Conservation (phyloP, 345 rosid species). For the Nephelium lappaceum region DNA sequence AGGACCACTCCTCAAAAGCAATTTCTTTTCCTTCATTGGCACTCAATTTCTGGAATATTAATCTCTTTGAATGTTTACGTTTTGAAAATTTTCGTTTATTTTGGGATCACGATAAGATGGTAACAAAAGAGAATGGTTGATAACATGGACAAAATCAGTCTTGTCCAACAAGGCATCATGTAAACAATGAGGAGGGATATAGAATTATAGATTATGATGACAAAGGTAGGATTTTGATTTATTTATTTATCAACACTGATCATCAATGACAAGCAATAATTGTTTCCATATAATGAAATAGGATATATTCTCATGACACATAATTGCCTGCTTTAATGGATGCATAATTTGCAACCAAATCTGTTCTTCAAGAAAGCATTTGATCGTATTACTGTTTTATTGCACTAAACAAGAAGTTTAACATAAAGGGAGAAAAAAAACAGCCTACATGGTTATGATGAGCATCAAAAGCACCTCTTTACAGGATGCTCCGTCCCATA, state of each 20-base stretch:
- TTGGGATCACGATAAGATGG: not conserved
- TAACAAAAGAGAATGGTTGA: not conserved
- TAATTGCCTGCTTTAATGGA: not conserved
- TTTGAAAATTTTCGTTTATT: not conserved
- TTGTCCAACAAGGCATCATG: not conserved
- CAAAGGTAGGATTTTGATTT: not conserved
- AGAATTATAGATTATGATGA: not conserved
- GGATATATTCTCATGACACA: not conserved
- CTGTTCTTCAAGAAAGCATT: not conserved
- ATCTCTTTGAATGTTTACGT: not conserved
- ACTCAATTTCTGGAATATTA: slow-evolving; percentile 25
- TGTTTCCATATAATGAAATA: not conserved
- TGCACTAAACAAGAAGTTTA: not conserved
- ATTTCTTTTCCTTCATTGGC: slow-evolving; percentile 39
- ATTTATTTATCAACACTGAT: slow-evolving; percentile 10
- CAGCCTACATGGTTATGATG: not conserved
- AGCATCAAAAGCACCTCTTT: slow-evolving; percentile 16
- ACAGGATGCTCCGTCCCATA: slow-evolving; percentile 37
- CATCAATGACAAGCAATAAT: slow-evolving; percentile 19
- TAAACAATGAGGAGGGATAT: not conserved
- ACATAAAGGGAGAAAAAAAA: not conserved
- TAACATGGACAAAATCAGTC: too few relatives aligned
- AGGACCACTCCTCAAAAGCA: not conserved
- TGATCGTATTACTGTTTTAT: slow-evolving; percentile 25
- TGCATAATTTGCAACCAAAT: not conserved